A percentile compares a stretch with the other conserved stretches of the same genome.
These are phyloP conservation scores for Nemania diffusa DNA, from an alignment of 2,329 filamentous ascomycete species.

Conservation along the genomic window DNA sequence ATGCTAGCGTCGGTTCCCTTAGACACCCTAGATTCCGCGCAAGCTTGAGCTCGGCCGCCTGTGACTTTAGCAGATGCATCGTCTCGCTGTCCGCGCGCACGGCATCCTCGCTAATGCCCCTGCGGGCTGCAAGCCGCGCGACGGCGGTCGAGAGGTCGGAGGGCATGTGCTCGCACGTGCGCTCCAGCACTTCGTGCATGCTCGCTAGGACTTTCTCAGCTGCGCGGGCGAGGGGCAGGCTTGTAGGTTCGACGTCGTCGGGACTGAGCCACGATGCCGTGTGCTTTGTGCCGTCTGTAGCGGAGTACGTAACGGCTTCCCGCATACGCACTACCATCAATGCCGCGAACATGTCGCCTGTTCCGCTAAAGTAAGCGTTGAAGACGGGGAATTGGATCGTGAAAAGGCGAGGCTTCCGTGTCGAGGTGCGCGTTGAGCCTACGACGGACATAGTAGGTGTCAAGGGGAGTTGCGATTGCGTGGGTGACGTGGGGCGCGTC, in stretches of 20 bases:
- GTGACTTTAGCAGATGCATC: conserved; percentile 75
- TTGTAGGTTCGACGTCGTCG: conserved; percentile 73
- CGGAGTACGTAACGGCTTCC: conserved; percentile 70
- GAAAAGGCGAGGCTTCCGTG: conserved; percentile 81
- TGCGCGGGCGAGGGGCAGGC: conserved; percentile 85
- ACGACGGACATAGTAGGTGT: conserved; percentile 69
- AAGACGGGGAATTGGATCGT: conserved; percentile 86
- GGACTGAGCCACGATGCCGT: conserved; percentile 78
- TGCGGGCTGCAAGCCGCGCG: conserved; percentile 48
- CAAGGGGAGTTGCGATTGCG: conserved; percentile 55
- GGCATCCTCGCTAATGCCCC: conserved; percentile 43
- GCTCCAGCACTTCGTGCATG: conserved; percentile 86
- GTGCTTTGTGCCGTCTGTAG: conserved; percentile 55
- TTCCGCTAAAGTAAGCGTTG: conserved; percentile 94
- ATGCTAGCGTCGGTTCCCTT: conserved; percentile 71
- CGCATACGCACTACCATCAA: conserved; percentile 88
- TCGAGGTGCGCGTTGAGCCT: conserved; percentile 72
- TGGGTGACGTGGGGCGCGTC: conserved; percentile 62
- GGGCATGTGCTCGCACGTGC: conserved; percentile 73
- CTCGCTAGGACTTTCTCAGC: conserved; percentile 88
- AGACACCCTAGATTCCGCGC: conserved; percentile 79
- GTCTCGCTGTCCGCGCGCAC: conserved; percentile 60
- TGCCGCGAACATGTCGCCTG: conserved; percentile 98
- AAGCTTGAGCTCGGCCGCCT: conserved; percentile 88
- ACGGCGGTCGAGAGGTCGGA: conserved; percentile 58